Percentiles rank a stretch among this genome's conserved stretches.
These are phyloP conservation scores for Lentinus brumalis DNA, from an alignment of 768 basidiomycete genomes.

Conservation along the genomic window DNA sequence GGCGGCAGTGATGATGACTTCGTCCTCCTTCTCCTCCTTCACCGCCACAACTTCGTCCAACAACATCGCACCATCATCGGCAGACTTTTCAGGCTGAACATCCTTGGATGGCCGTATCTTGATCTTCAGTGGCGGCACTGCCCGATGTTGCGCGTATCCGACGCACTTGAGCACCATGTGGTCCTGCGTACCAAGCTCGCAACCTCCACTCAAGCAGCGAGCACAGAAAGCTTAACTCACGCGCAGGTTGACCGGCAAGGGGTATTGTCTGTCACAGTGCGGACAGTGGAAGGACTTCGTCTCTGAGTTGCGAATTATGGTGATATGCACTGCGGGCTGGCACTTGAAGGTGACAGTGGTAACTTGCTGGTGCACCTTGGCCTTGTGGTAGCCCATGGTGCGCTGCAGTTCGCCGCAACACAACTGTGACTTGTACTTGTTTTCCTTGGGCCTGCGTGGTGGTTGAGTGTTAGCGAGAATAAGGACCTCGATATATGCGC, in stretches of 20 bases:
- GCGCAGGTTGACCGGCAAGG: conserved; percentile 10
- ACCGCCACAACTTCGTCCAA: not conserved
- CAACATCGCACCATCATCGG: no score
- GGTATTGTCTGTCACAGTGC: conserved; percentile 1
- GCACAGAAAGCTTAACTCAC: conserved; percentile 1
- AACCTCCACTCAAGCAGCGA: not conserved
- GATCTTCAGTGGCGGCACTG: not conserved
- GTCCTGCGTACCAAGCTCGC: not conserved
- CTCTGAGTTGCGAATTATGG: conserved; percentile 6
- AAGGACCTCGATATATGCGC: no score
- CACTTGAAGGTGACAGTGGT: conserved; percentile 9
- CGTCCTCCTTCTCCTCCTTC: not conserved
- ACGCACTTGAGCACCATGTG: conserved; percentile 6
- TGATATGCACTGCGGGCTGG: conserved; percentile 2
- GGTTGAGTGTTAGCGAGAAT: no score
- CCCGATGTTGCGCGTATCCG: conserved; percentile 12
- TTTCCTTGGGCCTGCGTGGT: conserved; percentile 9
- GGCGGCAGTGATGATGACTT: no score
- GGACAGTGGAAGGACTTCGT: conserved; percentile 17
- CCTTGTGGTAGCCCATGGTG: conserved; percentile 9
- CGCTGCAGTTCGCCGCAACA: conserved; percentile 13
- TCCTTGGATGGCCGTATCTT: no score
- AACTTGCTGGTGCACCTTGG: conserved; percentile 13
- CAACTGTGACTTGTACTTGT: conserved; percentile 2
- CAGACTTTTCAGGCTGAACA: no score